phyloP scores from a whole-genome alignment of 805 yeast species.

The Grigorovia yakushimaensis region DNA sequence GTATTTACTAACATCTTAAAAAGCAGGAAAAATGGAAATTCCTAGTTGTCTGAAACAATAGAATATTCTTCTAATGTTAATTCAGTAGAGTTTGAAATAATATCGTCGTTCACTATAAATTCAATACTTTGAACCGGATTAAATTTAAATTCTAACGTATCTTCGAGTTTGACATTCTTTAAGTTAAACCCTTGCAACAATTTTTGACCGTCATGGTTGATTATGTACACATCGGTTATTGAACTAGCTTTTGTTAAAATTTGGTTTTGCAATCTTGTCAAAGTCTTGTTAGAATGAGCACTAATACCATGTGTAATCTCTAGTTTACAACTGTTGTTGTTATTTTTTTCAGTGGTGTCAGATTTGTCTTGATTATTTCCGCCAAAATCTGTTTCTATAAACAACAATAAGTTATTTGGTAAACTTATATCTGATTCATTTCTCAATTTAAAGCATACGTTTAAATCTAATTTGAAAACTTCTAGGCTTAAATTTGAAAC shows the following conservation, averaged over 20 bases:
- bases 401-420: background rate
- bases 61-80: background rate
- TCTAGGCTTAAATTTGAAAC: background rate
- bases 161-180: background rate
- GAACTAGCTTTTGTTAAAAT: background rate
- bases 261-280: slow-evolving; percentile 1
- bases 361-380: background rate
- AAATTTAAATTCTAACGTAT: background rate
- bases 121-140: background rate
- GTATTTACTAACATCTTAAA: no score
- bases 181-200: background rate
- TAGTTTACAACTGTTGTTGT: background rate
- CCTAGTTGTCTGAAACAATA: background rate
- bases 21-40: background rate
- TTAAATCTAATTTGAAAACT: slow-evolving; percentile 2
- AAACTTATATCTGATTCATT: background rate
- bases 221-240: background rate
- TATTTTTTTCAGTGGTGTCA: background rate
- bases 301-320: slow-evolving; percentile 2
- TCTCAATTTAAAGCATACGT: slow-evolving; percentile 3
- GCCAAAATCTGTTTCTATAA: background rate
- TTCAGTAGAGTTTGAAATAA: slow-evolving; percentile 2
- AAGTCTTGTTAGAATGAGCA: slow-evolving; percentile 1
- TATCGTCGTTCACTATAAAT: background rate
- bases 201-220: background rate